Conservation (phyloP, 345 rosid species). For the Excoecaria cochinchinensis region DNA sequence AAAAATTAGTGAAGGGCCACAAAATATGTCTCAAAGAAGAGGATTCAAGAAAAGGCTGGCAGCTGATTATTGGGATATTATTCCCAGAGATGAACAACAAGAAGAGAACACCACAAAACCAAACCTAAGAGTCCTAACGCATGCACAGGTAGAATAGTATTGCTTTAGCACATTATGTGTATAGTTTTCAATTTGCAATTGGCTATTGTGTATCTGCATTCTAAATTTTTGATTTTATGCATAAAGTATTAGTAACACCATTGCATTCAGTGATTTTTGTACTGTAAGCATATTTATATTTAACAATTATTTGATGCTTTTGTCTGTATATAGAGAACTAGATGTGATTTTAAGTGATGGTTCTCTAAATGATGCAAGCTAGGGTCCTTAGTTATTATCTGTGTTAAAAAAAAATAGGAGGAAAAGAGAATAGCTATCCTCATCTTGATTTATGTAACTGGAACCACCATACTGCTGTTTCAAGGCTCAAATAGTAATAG, state of each 20-base stretch:
- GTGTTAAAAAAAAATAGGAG: too few species aligned
- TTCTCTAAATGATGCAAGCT: not conserved
- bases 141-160: slow-evolving; percentile 59
- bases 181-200: not conserved
- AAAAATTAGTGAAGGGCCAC: slow-evolving; percentile 47
- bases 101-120: slow-evolving; percentile 52
- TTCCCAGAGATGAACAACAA: slow-evolving; percentile 53
- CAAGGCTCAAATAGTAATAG: not conserved
- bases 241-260: not conserved
- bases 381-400: not conserved
- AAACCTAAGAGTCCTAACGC: slow-evolving; percentile 57
- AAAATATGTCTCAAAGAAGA: slow-evolving; percentile 29
- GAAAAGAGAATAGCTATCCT: too few species aligned
- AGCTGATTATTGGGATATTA: slow-evolving; percentile 74
- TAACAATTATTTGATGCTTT: not conserved
- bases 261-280: not conserved
- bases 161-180: not conserved
- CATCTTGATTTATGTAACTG: not conserved
- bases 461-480: not conserved
- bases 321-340: not conserved
- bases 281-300: not conserved
- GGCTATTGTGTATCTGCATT: not conserved
- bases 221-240: not conserved
- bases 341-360: not conserved
- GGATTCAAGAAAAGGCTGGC: slow-evolving; percentile 44